Evolutionary conservation across 2,329 filamentous ascomycete genomes (phyloP), one percentile per base, ranked within the genome.

Genomic region (Mycogone perniciosa): DNA sequence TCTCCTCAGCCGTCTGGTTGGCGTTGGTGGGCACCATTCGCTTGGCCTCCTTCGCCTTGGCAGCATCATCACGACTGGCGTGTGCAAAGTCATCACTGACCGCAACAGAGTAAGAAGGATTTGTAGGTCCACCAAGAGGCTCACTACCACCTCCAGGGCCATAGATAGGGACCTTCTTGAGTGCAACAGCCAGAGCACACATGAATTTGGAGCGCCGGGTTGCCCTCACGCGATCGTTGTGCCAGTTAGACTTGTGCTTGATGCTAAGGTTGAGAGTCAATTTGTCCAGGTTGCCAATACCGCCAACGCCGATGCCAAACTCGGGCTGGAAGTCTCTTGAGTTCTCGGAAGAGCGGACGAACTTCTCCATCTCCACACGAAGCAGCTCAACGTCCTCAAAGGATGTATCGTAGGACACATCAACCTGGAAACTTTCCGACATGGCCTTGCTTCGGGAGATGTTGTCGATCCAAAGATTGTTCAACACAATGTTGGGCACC

Each of bases 391-490:
- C 81, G 55, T 97, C 91, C 58, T 95, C 89, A 49, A 97, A 92
- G 0, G 79, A 81, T 0, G 93, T 97, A 60, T 90, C 89, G 64
- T 88, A 97, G 5, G 84, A 84, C 52, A 96, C 84, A 55, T 86
- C 87, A 46, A 97, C 75, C 8, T 85, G 81, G 47, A 97, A 77
- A 46, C 82, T 82, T 69, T 95, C 93, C 57, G 85, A 86, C 92
- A 96, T 96, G 44, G 90, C 85, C 67, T 89, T 91, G 65, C 88
- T 92, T 48, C 93, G 87, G 7, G 87, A 87, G 56, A 96, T 81
- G 66, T 99, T 99, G 67, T 97, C 92, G 50, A 99, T 85, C 87
- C 90, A 96, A n/a, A 91, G 73, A 47, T 82, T 86, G 75, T 97
- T 97, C 48, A 97, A 78, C 2, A 90, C 76, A 62, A 95, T 95